Evolutionary conservation across 2,329 filamentous ascomycete species (phyloP), one percentile per base, ranked within the genome.

Genomic region (Ophioceras dolichostomum): DNA sequence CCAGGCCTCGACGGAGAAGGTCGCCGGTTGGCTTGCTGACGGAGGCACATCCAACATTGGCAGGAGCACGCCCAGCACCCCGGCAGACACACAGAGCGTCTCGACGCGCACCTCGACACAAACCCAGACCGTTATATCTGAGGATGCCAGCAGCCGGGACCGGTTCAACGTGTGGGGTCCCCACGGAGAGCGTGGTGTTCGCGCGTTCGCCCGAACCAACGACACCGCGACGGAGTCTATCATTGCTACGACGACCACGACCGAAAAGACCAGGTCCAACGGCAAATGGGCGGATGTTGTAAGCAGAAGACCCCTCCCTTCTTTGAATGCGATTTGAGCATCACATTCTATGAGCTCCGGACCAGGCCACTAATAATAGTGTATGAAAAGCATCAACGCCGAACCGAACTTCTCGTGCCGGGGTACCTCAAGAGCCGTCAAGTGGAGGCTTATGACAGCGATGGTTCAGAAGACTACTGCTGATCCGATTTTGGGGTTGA

Each of bases 141-240:
- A n/a, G n/a, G n/a, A n/a, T n/a, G n/a, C n/a, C n/a, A n/a, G n/a
- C 16, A 38, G 4, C 22, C 22, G 22, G 8, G 22, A 26, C 22
- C 22, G 12, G 12, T 26, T 12, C 39, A 50, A 45, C 17, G 47
- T 45, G 24, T 51, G 39, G 33, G 47, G 45, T 12, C 47, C 49
- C 4, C 18, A 45, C 5, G 49, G 49, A 19, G 34, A 49, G 39
- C 30, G 17, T 10, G 32, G 26, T 12, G 7, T 12, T 26, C 22
- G 22, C 8, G 12, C 22, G 12, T 26, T 8, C 22, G 22, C 22
- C 22, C 22, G 8, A 7, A 26, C 22, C 22, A 26, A 8, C 12
- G 12, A 7, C 22, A 8, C 22, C 7, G 22, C 8, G 22, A 26
- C 12, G 22, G 22, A 12, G 8, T 26, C 22, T 26, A 12, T 12